phyloP scores from a whole-genome alignment of 2,329 filamentous ascomycete species.

The Epichloe coenophiala region DNA sequence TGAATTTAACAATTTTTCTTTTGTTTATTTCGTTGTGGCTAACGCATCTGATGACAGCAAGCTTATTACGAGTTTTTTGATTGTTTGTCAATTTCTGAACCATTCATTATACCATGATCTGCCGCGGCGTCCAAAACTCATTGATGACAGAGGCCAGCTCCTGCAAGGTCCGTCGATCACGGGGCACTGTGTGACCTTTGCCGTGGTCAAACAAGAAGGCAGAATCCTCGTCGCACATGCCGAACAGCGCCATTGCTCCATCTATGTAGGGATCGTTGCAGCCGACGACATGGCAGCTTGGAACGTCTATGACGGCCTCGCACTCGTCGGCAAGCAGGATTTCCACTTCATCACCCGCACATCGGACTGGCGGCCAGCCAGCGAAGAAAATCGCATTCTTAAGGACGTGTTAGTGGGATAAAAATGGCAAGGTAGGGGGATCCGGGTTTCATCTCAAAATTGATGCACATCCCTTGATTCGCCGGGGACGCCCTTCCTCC shows the following conservation, averaged over 20 bases:
- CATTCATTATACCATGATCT: not conserved
- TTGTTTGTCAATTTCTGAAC: too few species aligned
- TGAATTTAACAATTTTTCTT: too few species aligned
- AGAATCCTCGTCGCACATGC: constrained; percentile 43
- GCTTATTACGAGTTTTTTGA: too few species aligned
- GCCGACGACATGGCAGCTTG: constrained; percentile 36
- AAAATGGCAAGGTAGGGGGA: not conserved
- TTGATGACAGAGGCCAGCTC: constrained; percentile 14
- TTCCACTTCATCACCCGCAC: constrained; percentile 16
- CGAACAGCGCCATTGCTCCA: constrained; percentile 44
- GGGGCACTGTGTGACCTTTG: constrained; percentile 46
- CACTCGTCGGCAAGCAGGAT: constrained; percentile 32
- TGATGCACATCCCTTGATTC: constrained; percentile 25
- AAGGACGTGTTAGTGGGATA: too few species aligned
- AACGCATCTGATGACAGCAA: too few species aligned
- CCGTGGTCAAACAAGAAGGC: constrained; percentile 47
- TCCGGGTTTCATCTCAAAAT: too few species aligned
- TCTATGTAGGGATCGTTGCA: constrained; percentile 43
- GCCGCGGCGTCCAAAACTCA: not conserved
- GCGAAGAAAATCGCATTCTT: constrained; percentile 27
- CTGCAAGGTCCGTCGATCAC: constrained; percentile 32
- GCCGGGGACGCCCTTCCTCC: constrained; percentile 1
- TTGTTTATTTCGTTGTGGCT: too few species aligned
- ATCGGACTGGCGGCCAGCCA: constrained; percentile 35
- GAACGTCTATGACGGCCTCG: constrained; percentile 32